Conservation (phyloP, 768 basidiomycete species). For the Boletus rex-veris region DNA sequence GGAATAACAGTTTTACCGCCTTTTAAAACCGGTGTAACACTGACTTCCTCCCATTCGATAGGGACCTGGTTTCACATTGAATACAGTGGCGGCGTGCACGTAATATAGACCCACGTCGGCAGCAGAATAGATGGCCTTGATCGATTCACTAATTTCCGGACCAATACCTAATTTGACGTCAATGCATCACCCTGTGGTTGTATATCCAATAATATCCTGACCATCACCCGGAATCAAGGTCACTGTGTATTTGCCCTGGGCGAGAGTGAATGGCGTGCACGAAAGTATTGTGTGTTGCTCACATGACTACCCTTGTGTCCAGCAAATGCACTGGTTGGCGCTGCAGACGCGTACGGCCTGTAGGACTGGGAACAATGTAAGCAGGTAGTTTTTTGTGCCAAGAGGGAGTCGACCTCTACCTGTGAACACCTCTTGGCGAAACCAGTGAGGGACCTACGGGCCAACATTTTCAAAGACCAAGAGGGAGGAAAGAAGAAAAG, state of each 20-base stretch:
- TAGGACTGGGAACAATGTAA: slow-evolving; percentile 39
- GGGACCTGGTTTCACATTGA: slow-evolving; percentile 65
- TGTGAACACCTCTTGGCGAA: slow-evolving; percentile 48
- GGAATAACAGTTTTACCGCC: slow-evolving; percentile 97
- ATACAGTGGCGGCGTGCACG: slow-evolving; percentile 1
- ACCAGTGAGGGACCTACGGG: slow-evolving; percentile 52
- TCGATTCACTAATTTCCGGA: slow-evolving; percentile 95
- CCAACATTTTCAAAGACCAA: slow-evolving; percentile 48
- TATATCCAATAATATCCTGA: slow-evolving; percentile 31
- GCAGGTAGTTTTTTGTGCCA: slow-evolving; percentile 1
- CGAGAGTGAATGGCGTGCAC: slow-evolving; percentile 2
- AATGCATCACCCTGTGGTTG: slow-evolving; percentile 6
- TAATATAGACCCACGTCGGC: slow-evolving; percentile 57
- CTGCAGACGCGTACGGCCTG: slow-evolving; percentile 62
- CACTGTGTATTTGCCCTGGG: slow-evolving; percentile 92
- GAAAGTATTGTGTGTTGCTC: slow-evolving; percentile 30
- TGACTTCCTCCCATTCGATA: slow-evolving; percentile 99
- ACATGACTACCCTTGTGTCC: slow-evolving; percentile 88
- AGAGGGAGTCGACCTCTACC: slow-evolving; percentile 35
- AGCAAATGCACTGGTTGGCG: slow-evolving; percentile 87
- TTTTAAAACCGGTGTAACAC: slow-evolving; percentile 89
- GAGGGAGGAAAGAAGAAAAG: slow-evolving; percentile 9
- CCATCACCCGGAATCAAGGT: slow-evolving; percentile 97
- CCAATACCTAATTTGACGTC: slow-evolving; percentile 74
- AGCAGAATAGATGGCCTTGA: slow-evolving; percentile 89